Base-by-base conservation (phyloP, 495 filamentous ascomycete species). In the Xylaria palmicola region DNA sequence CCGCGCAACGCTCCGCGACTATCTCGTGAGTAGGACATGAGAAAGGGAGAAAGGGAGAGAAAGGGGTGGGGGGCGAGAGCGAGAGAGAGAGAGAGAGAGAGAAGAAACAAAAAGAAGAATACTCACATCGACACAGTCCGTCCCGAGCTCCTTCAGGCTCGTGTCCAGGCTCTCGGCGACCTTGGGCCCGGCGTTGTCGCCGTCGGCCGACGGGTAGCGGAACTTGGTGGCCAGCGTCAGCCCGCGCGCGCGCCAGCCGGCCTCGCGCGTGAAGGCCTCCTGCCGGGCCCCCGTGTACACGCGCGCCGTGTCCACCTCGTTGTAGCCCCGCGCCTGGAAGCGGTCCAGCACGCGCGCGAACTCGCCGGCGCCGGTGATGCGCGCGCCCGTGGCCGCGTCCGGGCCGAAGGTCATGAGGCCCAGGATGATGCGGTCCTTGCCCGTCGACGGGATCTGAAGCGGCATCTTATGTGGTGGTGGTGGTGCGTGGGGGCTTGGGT, bases 151-250 rank as follows among this genome's bases (percentile, higher is more conserved):
- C 61, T 79, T 84, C 59, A 97, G 72, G 17, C 84, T 88, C 15
- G 70, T 81, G 56, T 88, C 81, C 20, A 92, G 72, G 3, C 83
- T 81, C 72, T 85, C 80, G 19, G 80, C 78, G 10, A 96, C 70
- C 54, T 79, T 77, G 9, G 84, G 81, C 3, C 83, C 77, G 59
- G 84, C 81, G 70, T 95, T 89, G 0, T 61, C 73, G 6, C 87
- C 86, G 0, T 82, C 73, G 4, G 74, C 48, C 8, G 54, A 55
- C 0, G 92, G 92, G 62, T 93, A 94, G 59, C 76, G 75, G 59
- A 84, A 72, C 74, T 98, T 98, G 7, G 93, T 97, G 10, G 93
- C 93, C 26, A 96, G 67, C 3, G 85, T 91, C 62, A 98, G 74
- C 0, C 93, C 92, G 43, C 89, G 83, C 45, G 93, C 86, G 69